Evolutionary conservation across 2,329 filamentous ascomycete genomes (phyloP).

Genomic region (Colletotrichum higginsianum): DNA sequence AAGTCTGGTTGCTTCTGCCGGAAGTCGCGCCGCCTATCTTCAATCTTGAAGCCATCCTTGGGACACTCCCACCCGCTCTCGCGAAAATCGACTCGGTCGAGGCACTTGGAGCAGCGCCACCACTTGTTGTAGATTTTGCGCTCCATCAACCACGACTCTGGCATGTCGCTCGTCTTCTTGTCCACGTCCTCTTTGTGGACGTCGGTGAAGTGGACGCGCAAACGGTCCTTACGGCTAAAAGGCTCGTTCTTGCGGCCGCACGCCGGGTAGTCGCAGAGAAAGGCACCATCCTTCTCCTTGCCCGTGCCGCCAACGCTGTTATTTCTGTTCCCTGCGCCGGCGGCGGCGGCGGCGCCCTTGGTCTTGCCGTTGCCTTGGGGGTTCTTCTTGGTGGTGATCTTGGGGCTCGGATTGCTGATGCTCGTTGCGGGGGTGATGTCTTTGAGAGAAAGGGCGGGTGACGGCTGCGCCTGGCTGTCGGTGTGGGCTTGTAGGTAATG

Average conservation of each 20-base stretch:
- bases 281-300: conserved; percentile 58
- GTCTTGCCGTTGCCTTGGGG: conserved; percentile 13
- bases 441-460: conserved; percentile 36
- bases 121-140: conserved; percentile 59
- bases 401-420: conserved; percentile 37
- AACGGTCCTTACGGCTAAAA: conserved; percentile 70
- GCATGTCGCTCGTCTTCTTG: conserved; percentile 57
- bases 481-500: conserved; percentile 67
- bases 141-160: conserved; percentile 56
- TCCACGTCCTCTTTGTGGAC: conserved; percentile 69
- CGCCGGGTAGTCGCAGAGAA: conserved; percentile 65
- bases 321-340: conserved; percentile 25
- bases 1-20: conserved; percentile 35
- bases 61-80: conserved; percentile 62
- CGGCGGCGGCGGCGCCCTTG: conserved; percentile 13
- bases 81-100: conserved; percentile 60
- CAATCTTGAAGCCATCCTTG: conserved; percentile 38
- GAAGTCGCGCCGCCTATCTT: conserved; percentile 42
- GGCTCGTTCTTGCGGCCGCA: conserved; percentile 62
- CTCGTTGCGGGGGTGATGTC: conserved; percentile 38
- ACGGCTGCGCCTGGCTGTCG: conserved; percentile 42
- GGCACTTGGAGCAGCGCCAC: conserved; percentile 71
- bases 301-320: conserved; percentile 28
- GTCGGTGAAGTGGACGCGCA: conserved; percentile 69
- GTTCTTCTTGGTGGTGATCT: conserved; percentile 32